Evolutionary conservation across 768 basidiomycete genomes (phyloP), one percentile per base, ranked within the genome.

Genomic region (Suillus lakei): DNA sequence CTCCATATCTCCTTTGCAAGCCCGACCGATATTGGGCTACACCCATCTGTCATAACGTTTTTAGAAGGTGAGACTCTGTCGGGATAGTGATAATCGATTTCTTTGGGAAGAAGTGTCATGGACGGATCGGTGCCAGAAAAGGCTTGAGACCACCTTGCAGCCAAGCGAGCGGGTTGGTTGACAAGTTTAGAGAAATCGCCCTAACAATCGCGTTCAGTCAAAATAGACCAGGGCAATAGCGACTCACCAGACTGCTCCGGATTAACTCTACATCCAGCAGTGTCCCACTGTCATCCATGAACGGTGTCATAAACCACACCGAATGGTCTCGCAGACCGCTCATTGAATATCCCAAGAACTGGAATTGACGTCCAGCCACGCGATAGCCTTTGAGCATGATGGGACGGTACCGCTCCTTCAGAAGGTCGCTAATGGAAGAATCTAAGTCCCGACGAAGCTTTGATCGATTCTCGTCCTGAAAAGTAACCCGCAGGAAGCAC

Each of bases 311-410:
- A 64, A 86, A 86, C 73, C 80, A 81, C 56, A 85, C 76, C 0
- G 82, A 81, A 60, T 86, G 83, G 50, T 84, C 78, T 65, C 79
- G 80, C 61, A 86, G 73, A 4, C 85, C 85, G 59, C 83, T 84
- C 79, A 83, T 84, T 3, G 84, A 85, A 64, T 86, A 86, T 5
- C 82, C 86, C 30, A 87, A 69, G 69, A 86, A 80, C 3, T 83
- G 65, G 67, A 80, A 86, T 0, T 66, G 65, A 36, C 85, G 77
- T 9, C 85, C 85, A 3, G 80, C 85, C 13, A 86, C 72, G 4
- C 21, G 23, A 12, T 79, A 70, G 0, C 83, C 83, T 0, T 68
- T 48, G 34, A 76, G 68, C 28, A 85, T 66, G 16, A 74, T 67
- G 1, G 73, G 74, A 30, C 76, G 76, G 64, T 78, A 83, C 28